phyloP scores from a whole-genome alignment of 2,329 filamentous ascomycete genomes.

The Arachnomyces sp. region DNA sequence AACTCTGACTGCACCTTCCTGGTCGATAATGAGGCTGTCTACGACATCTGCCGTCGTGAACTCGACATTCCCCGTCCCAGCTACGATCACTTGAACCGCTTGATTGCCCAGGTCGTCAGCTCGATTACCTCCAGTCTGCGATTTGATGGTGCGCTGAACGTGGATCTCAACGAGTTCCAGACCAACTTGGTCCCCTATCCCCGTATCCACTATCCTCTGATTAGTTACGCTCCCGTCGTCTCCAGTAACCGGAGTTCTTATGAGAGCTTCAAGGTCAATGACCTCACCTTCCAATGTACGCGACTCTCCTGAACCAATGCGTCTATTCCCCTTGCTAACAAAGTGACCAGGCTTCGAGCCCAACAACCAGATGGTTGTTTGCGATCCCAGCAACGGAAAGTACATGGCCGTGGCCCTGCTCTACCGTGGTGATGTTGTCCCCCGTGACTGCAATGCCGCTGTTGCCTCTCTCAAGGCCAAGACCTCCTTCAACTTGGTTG shows the following conservation, averaged over 20 bases:
- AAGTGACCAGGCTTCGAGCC: conserved; percentile 53
- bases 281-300: conserved; percentile 59
- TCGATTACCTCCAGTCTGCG: conserved; percentile 59
- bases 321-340: conserved; percentile 7
- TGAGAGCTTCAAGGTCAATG: conserved; percentile 79
- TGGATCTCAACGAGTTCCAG: conserved; percentile 63
- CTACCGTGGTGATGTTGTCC: conserved; percentile 60
- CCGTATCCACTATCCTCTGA: conserved; percentile 60
- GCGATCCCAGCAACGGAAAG: conserved; percentile 59
- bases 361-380: conserved; percentile 64
- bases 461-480: conserved; percentile 58
- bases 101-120: conserved; percentile 61
- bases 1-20: conserved; percentile 62
- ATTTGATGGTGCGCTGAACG: conserved; percentile 60
- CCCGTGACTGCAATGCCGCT: conserved; percentile 53
- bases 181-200: conserved; percentile 63
- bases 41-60: conserved; percentile 60
- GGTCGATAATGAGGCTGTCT: conserved; percentile 62
- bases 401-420: conserved; percentile 62
- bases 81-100: conserved; percentile 58
- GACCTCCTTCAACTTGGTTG: conserved; percentile 57
- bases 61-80: conserved; percentile 57
- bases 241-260: conserved; percentile 68
- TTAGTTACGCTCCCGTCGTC: conserved; percentile 58
- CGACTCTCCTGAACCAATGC: conserved; percentile 2